Percentiles rank a stretch among this genome's conserved stretches.
Evolutionary conservation across 306 rosid genomes (phyloP).

Genomic region (Argentina anserina): DNA sequence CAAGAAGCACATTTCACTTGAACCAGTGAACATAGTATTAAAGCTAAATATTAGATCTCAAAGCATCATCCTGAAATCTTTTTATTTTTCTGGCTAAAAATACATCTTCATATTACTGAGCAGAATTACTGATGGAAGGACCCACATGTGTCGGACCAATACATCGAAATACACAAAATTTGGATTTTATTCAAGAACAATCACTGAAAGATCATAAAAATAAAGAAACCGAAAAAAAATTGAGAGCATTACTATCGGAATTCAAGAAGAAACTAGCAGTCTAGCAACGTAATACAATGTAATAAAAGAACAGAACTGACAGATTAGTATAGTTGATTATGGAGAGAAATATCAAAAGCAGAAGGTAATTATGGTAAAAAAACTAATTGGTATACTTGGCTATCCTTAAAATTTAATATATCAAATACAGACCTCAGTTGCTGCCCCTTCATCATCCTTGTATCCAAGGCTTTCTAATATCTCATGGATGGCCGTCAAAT

Average conservation of each 20-base stretch:
- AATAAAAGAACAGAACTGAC: background rate
- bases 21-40: background rate
- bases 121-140: background rate
- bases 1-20: background rate
- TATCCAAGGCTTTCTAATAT: constrained; percentile 80
- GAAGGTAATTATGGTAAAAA: background rate
- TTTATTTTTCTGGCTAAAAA: background rate
- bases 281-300: background rate
- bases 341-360: background rate
- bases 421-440: constrained; percentile 72
- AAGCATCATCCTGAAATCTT: background rate
- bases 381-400: background rate
- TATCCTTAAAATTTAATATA: constrained; percentile 8
- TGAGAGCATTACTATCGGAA: background rate
- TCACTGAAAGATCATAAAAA: too few species aligned
- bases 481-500: constrained; percentile 85
- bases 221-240: too few species aligned
- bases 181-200: too few species aligned
- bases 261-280: too few species aligned
- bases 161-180: background rate
- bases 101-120: background rate
- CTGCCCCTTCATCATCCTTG: constrained; percentile 93
- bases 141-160: background rate
- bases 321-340: background rate
- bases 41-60: background rate